A percentile compares a stretch with the other conserved stretches of the same genome.
These are phyloP conservation scores for Brassica napus DNA, from an alignment of 345 rosid genomes.

Conservation along the genomic window DNA sequence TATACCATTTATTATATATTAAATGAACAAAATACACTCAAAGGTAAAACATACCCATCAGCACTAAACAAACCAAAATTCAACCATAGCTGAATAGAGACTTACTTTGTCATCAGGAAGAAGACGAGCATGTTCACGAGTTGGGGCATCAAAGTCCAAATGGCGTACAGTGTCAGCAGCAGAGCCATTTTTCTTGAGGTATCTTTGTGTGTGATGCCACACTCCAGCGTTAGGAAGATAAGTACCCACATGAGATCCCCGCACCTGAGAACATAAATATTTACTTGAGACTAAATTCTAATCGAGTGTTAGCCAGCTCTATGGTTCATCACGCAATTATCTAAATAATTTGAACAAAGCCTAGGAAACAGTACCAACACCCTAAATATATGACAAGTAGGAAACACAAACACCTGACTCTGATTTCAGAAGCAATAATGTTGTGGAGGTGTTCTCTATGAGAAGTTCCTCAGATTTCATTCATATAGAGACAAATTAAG, in stretches of 20 bases:
- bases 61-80: conserved; percentile 22
- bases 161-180: conserved; percentile 66
- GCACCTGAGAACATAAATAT: conserved; percentile 54
- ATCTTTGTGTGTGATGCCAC: conserved; percentile 92
- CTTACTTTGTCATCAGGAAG: conserved; percentile 83
- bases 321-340: conserved; percentile 2
- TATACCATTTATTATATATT: neutral
- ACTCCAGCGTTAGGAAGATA: conserved; percentile 93
- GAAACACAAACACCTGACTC: conserved; percentile 19
- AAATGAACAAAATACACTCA: neutral
- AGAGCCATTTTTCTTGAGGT: conserved; percentile 65
- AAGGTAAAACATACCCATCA: conserved; percentile 5
- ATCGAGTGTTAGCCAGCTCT: neutral
- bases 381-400: conserved; percentile 18
- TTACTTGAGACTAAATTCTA: neutral
- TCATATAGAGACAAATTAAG: conserved; percentile 5
- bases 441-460: neutral
- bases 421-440: neutral
- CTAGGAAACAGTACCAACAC: conserved; percentile 10
- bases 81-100: conserved; percentile 19
- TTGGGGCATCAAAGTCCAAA: conserved; percentile 99
- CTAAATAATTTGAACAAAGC: neutral
- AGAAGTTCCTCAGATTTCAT: conserved; percentile 4
- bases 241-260: conserved; percentile 92
- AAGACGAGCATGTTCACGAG: conserved; percentile 84